Base-by-base conservation (phyloP, 495 filamentous ascomycete species). In the Antarctomyces pellizariae region DNA sequence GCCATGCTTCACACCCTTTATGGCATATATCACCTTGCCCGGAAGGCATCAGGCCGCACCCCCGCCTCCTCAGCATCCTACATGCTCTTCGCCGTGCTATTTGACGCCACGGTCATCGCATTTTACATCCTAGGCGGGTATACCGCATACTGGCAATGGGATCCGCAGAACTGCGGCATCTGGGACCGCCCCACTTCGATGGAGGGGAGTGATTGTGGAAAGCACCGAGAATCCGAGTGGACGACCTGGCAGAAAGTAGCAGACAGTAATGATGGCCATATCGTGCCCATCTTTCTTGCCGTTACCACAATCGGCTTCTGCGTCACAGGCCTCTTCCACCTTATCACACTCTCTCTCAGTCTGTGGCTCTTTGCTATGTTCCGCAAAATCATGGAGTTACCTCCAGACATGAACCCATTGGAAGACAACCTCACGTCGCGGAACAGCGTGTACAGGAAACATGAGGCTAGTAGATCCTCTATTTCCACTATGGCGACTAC, bases 321-420 rank as follows among this genome's bases (percentile, higher is more conserved):
- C n/a, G 47, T 50, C 16, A 62, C 67, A 16, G 70, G 53, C 19
- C 67, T 59, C 4, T 38, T 89, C 7, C 80, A 90, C 41, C 47
- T 69, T 1, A 29, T 83, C 5, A 77, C 75, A 2, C 44, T 83
- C 3, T 49, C 48, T 6, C 52, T 89, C 15, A 75, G 72, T 1
- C 43, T 75, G 12, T 89, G 67, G 37, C 55, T 91, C 4, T 62
- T 62, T 1, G 38, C 76, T 26, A 60, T 75, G 34, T 90, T 90
- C 67, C 65, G 68, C 6, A 67, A 76, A 36, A 91, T 92, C 36
- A 52, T 67, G 13, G 53, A 54, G 8, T 58, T 92, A 29, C 82
- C 82, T 1, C 82, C 82, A 0, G 82, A 92, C 37, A 75, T 89
- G 72, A 92, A 91, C 36, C 82, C 82, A 5, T 50, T 92, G 5